Percentiles rank a stretch among this genome's conserved stretches.
phyloP scores from a whole-genome alignment of 345 rosid genomes.

The Balakata baccata region DNA sequence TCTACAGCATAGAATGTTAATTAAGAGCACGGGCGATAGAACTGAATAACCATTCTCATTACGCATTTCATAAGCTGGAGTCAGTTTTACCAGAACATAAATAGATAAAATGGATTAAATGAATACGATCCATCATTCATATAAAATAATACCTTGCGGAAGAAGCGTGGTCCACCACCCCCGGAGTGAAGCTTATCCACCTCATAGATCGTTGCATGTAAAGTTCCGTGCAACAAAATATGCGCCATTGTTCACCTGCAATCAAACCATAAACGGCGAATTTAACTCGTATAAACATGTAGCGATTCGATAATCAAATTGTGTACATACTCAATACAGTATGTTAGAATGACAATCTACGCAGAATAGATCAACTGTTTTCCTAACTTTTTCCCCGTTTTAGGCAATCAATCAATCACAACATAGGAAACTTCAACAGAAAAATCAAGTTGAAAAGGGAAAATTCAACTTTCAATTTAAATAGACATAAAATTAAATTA shows the following conservation, averaged over 20 bases:
- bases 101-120: not conserved
- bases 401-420: no score
- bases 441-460: no score
- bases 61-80: not conserved
- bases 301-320: no score
- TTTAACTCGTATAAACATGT: not conserved
- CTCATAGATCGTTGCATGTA: slow-evolving; percentile 88
- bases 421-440: no score
- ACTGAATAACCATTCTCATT: not conserved
- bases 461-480: no score
- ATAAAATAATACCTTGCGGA: slow-evolving; percentile 49
- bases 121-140: not conserved
- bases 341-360: no score
- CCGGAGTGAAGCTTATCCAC: slow-evolving; percentile 55
- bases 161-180: slow-evolving; percentile 49
- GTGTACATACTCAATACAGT: no score
- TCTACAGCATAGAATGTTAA: not conserved
- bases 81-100: not conserved
- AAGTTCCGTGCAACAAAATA: slow-evolving; percentile 68
- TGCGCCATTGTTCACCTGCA: slow-evolving; percentile 62
- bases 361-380: no score
- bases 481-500: no score
- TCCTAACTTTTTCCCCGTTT: no score
- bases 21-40: not conserved
- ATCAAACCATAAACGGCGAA: not conserved